phyloP scores from a whole-genome alignment of 768 basidiomycete genomes.

The Boletus reticuloceps region DNA sequence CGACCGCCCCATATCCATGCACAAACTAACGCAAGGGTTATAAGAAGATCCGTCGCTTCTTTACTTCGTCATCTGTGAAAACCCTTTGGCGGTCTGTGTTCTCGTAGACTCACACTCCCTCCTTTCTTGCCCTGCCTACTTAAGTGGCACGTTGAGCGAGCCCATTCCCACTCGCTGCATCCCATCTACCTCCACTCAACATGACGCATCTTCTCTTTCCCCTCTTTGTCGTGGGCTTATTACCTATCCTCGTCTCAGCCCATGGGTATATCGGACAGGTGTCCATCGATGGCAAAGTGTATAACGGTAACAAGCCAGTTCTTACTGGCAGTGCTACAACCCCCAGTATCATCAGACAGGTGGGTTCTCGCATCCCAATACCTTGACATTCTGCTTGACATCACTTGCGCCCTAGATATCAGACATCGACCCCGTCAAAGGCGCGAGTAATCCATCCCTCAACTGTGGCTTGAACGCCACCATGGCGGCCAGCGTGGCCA shows the following conservation, averaged over 20 bases:
- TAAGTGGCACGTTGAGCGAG: slow-evolving; percentile 23
- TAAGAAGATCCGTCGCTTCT: slow-evolving; percentile 12
- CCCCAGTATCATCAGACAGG: slow-evolving; percentile 43
- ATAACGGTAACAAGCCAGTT: slow-evolving; percentile 24
- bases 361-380: slow-evolving; percentile 15
- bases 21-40: slow-evolving; percentile 7
- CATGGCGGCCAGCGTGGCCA: slow-evolving; percentile 47
- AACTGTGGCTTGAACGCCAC: slow-evolving; percentile 60
- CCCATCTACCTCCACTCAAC: not conserved
- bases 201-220: slow-evolving; percentile 15
- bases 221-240: slow-evolving; percentile 9
- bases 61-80: not conserved
- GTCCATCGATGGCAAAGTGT: slow-evolving; percentile 27
- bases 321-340: slow-evolving; percentile 29
- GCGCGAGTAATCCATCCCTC: slow-evolving; percentile 50
- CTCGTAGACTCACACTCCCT: not conserved
- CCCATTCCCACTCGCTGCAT: not conserved
- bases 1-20: slow-evolving; percentile 17
- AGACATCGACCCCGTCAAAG: slow-evolving; percentile 51
- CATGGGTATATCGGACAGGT: slow-evolving; percentile 32
- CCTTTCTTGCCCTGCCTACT: slow-evolving; percentile 8
- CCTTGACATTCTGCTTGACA: not conserved
- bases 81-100: not conserved
- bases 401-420: slow-evolving; percentile 16
- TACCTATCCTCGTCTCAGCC: slow-evolving; percentile 25